These are phyloP conservation scores for Elaphomyces granulatus DNA, from an alignment of 495 filamentous ascomycete genomes.

Conservation along the genomic window DNA sequence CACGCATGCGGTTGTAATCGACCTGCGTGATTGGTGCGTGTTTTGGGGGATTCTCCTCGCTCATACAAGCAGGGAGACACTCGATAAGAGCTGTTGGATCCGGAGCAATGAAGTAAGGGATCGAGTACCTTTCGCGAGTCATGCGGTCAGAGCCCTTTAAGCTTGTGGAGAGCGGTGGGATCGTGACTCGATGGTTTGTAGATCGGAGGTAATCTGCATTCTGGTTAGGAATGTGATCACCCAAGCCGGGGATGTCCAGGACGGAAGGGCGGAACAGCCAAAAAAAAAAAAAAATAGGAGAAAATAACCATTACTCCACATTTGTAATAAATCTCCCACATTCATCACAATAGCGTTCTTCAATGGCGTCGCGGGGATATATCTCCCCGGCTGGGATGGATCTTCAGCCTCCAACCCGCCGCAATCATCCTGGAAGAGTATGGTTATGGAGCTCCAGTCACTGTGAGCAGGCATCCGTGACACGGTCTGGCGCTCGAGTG, in stretches of 20 bases:
- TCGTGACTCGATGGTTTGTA: constrained; percentile 40
- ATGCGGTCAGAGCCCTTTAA: constrained; percentile 27
- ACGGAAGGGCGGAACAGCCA: constrained; percentile 12
- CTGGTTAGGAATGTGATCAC: too few relatives aligned
- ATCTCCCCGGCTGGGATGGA: constrained; percentile 30
- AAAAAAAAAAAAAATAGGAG: too few relatives aligned
- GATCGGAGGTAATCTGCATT: constrained; percentile 35
- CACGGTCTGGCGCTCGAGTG: constrained; percentile 27
- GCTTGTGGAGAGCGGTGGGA: constrained; percentile 25
- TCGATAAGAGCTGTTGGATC: constrained; percentile 41
- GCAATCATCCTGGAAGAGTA: constrained; percentile 39
- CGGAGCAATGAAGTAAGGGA: constrained; percentile 46
- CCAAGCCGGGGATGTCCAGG: too few relatives aligned
- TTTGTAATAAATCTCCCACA: constrained; percentile 44
- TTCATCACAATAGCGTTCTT: constrained; percentile 42
- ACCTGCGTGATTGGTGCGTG: constrained; percentile 39
- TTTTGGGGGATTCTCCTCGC: constrained; percentile 26
- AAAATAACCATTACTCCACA: constrained; percentile 49
- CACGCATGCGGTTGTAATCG: constrained; percentile 38
- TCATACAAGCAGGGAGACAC: constrained; percentile 37
- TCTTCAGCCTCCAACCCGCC: constrained; percentile 45
- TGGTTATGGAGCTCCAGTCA: constrained; percentile 37
- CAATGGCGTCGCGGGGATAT: constrained; percentile 36
- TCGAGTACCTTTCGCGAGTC: constrained; percentile 42
- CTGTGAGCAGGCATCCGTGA: constrained; percentile 42